Evolutionary conservation across 2,329 filamentous ascomycete genomes (phyloP).

Genomic region (Hypocrella siamensis): DNA sequence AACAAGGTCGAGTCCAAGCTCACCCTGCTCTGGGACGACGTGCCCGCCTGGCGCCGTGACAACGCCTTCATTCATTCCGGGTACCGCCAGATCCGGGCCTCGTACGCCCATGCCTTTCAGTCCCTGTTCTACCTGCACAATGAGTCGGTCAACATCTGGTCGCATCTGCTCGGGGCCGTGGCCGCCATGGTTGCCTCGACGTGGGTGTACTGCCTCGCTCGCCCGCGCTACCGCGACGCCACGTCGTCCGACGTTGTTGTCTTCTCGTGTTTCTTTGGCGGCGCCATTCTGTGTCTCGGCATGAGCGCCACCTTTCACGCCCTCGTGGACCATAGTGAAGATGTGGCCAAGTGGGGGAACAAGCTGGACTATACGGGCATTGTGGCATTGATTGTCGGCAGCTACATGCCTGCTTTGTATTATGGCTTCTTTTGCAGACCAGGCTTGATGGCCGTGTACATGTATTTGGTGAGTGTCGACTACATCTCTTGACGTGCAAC

Average conservation of each 20-base stretch:
- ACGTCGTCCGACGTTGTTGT: conserved; percentile 48
- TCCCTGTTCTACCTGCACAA: conserved; percentile 42
- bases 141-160: conserved; percentile 48
- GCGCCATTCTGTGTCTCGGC: conserved; percentile 56
- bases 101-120: conserved; percentile 26
- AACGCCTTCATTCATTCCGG: conserved; percentile 38
- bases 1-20: conserved; percentile 22
- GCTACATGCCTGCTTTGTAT: conserved; percentile 75
- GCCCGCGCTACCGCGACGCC: conserved; percentile 51
- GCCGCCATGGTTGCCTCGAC: conserved; percentile 34
- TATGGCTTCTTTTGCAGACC: conserved; percentile 69
- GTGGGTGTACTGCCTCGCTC: conserved; percentile 40
- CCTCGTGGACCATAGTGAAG: conserved; percentile 67
- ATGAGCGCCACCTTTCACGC: conserved; percentile 80
- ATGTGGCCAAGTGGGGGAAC: conserved; percentile 71
- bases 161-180: conserved; percentile 49
- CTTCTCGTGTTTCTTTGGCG: conserved; percentile 66
- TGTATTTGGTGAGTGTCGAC: conserved; percentile 48
- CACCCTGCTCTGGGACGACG: conserved; percentile 40
- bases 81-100: conserved; percentile 35
- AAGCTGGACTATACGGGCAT: conserved; percentile 93
- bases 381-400: conserved; percentile 78
- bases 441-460: conserved; percentile 51
- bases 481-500: too few species aligned
- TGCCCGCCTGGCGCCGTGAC: conserved; percentile 43